Evolutionary conservation across 768 basidiomycete species (phyloP), one percentile per base, ranked within the genome.

Genomic region (Mycena maculata): DNA sequence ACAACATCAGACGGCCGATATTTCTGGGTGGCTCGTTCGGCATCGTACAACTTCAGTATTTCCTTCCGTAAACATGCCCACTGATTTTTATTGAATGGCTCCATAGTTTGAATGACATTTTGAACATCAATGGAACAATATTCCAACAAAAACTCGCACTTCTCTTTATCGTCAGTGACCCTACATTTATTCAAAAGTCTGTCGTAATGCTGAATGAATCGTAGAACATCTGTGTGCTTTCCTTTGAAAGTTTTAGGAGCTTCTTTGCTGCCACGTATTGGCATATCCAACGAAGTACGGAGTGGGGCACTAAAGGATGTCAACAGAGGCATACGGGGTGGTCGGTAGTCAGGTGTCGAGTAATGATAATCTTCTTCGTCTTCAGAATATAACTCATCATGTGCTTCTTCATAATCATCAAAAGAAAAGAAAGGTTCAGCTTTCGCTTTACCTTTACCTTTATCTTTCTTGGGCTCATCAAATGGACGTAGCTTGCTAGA

Each of bases 241-340:
- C 67, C 67, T 44, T 49, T 49, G 28, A 68, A 68, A 15, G 60
- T 68, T 16, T 49, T 52, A 2, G 67, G 67, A 3, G 67, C 67
- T 2, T 62, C 60, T n/a, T 49, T 25, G 25, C 48, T 58, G 2
- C 39, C 38, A 4, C 60, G 55, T 4, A 63, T 25, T 1, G 67
- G 67, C 67, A 68, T 68, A 31, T 67, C 65, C 15, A 56, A 11
- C 0, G 31, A 36, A 16, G 59, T 41, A 23, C 53, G 31, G 6
- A 22, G 22, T 13, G 65, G 60, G 0, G 45, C 53, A 49, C 52
- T 22, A 30, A 67, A 60, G 3, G 64, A 22, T 2, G 6, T 6
- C 13, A 13, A 13, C 13, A 13, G 8, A 7, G 33, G 33, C 33
- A 36, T 36, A 7, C 33, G 33, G 6, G 6, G 33, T 36, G 33